phyloP scores from a whole-genome alignment of 345 rosid genomes.

The Salix purpurea region DNA sequence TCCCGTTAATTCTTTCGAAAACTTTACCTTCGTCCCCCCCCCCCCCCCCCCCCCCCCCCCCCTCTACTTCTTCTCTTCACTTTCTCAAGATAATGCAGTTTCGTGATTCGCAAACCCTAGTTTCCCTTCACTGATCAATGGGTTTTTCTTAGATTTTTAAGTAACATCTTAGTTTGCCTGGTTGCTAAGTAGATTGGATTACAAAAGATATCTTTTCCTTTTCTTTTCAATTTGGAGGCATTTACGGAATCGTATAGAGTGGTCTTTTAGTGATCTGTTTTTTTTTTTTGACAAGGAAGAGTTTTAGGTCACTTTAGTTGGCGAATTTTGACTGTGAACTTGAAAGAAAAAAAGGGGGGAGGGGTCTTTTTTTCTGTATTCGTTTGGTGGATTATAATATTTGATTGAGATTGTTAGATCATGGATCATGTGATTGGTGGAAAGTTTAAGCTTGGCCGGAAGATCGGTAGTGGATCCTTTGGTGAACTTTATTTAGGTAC shows the following conservation, averaged over 20 bases:
- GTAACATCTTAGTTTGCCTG: slow-evolving; percentile 16
- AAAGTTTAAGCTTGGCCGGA: slow-evolving; percentile 83
- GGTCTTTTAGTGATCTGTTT: slow-evolving; percentile 18
- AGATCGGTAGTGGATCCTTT: slow-evolving; percentile 93
- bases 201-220: background rate
- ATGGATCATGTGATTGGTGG: slow-evolving; percentile 74
- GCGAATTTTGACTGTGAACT: slow-evolving; percentile 20
- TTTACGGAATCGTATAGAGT: slow-evolving; percentile 6
- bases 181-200: background rate
- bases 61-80: background rate
- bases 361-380: background rate
- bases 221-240: background rate
- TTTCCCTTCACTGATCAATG: slow-evolving; percentile 12
- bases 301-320: slow-evolving; percentile 17
- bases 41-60: background rate
- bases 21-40: background rate
- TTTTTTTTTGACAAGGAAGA: slow-evolving; percentile 1
- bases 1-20: slow-evolving; percentile 5
- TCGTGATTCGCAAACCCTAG: background rate
- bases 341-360: background rate
- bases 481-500: slow-evolving; percentile 87
- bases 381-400: background rate
- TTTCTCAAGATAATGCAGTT: slow-evolving; percentile 26
- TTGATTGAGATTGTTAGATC: slow-evolving; percentile 9
- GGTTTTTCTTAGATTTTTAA: slow-evolving; percentile 21